phyloP scores from a whole-genome alignment of 768 basidiomycete genomes.

The Suillus variegatus region DNA sequence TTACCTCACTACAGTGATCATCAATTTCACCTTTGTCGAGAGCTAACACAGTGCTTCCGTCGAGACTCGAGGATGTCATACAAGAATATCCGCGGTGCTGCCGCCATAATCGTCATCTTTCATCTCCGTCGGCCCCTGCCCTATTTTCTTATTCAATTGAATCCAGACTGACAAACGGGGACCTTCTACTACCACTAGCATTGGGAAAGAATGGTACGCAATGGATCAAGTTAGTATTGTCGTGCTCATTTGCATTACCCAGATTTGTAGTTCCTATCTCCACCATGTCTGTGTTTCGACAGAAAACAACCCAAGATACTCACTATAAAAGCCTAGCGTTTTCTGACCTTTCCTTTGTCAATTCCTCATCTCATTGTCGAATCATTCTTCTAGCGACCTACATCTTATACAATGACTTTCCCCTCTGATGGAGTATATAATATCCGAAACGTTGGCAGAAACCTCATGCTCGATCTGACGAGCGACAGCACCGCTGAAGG shows the following conservation, averaged over 20 bases:
- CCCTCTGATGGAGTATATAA: not conserved
- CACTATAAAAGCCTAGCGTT: not conserved
- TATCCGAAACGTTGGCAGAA: not conserved
- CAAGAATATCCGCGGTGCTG: not conserved
- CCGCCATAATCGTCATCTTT: not conserved
- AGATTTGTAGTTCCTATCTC: no score
- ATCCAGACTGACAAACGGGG: no score
- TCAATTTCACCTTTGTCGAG: no score
- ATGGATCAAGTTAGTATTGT: no score
- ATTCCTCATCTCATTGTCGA: not conserved
- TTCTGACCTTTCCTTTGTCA: not conserved
- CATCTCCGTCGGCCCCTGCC: not conserved
- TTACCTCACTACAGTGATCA: no score
- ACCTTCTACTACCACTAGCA: no score
- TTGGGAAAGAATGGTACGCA: no score
- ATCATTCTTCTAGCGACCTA: not conserved
- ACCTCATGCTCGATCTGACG: not conserved
- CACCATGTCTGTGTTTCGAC: no score
- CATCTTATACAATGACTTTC: not conserved
- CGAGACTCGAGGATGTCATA: no score
- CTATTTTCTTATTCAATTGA: not conserved
- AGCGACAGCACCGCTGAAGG: not conserved
- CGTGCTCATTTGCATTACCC: no score
- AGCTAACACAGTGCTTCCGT: no score
- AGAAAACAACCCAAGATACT: not conserved